A percentile compares a stretch with the other conserved stretches of the same genome.
Evolutionary conservation across 441 rosid species (phyloP).

Genomic region (Dalechampia spathulata): DNA sequence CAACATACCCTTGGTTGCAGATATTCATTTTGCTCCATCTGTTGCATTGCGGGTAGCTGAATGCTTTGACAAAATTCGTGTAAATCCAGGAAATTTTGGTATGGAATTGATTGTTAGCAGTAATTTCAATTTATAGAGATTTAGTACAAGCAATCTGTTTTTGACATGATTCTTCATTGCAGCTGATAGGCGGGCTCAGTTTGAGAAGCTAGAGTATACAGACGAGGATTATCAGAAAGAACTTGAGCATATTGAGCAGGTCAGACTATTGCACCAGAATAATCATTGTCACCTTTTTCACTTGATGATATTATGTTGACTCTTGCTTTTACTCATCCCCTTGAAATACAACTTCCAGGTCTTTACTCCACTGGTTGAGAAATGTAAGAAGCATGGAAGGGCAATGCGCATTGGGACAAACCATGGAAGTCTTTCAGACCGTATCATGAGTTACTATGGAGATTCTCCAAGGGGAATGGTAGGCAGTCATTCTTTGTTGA

Average conservation of each 20-base stretch:
- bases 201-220: conserved; percentile 81
- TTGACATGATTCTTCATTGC: conserved; percentile 25
- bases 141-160: conserved; percentile 6
- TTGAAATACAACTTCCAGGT: conserved; percentile 32
- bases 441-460: conserved; percentile 96
- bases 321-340: conserved; percentile 1
- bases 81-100: conserved; percentile 99
- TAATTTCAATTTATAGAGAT: conserved; percentile 8
- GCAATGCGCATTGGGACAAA: conserved; percentile 99
- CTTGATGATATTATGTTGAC: neutral
- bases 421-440: conserved; percentile 98
- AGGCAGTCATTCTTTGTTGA: conserved; percentile 14
- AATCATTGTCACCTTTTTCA: neutral
- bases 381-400: conserved; percentile 93
- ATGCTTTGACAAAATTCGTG: conserved; percentile 96
- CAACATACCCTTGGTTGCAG: conserved; percentile 92
- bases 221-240: conserved; percentile 93
- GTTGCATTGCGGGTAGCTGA: conserved; percentile 87
- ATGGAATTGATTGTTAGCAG: conserved; percentile 13
- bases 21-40: conserved; percentile 93
- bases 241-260: conserved; percentile 91
- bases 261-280: conserved; percentile 16
- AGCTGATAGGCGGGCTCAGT: conserved; percentile 99
- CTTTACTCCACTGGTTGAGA: conserved; percentile 91
- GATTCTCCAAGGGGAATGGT: conserved; percentile 99